Conservation (phyloP, 169 alveolate species). For the Besnoitia besnoiti region DNA sequence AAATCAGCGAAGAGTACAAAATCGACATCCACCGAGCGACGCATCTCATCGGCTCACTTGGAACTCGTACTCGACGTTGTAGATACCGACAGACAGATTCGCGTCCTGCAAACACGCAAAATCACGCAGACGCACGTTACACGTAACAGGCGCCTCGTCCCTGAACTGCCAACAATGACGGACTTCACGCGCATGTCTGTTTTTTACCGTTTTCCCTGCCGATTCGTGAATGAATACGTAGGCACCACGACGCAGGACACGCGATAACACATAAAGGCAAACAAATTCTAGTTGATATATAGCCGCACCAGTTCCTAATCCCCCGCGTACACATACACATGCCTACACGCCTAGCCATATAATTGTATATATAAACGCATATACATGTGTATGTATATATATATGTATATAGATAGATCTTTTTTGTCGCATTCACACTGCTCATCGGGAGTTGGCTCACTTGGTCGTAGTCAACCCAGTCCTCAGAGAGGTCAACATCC, state of each 20-base stretch:
- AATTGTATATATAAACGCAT: not conserved
- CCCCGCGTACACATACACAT: not conserved
- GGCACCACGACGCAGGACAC: not conserved
- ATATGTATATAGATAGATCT: not conserved
- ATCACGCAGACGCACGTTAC: too few species aligned
- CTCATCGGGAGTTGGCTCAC: not conserved
- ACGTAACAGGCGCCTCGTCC: too few species aligned
- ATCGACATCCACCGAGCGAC: not conserved
- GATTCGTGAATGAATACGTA: not conserved
- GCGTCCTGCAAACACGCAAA: conserved; percentile 34
- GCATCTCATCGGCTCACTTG: conserved; percentile 1
- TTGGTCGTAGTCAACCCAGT: conserved; percentile 65
- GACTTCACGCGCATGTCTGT: not conserved
- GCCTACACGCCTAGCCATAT: too few species aligned
- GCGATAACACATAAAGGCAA: not conserved
- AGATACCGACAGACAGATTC: conserved; percentile 43
- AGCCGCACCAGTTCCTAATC: too few species aligned
- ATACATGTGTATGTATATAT: not conserved
- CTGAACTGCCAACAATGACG: not conserved
- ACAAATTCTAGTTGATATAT: too few species aligned
- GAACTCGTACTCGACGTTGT: conserved; percentile 51
- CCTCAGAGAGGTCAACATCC: conserved; percentile 50
- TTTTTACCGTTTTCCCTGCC: not conserved
- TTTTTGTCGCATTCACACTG: not conserved
- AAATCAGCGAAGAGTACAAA: not conserved